Evolutionary conservation across 2,329 filamentous ascomycete species (phyloP).

Genomic region (Colletotrichum camelliae): DNA sequence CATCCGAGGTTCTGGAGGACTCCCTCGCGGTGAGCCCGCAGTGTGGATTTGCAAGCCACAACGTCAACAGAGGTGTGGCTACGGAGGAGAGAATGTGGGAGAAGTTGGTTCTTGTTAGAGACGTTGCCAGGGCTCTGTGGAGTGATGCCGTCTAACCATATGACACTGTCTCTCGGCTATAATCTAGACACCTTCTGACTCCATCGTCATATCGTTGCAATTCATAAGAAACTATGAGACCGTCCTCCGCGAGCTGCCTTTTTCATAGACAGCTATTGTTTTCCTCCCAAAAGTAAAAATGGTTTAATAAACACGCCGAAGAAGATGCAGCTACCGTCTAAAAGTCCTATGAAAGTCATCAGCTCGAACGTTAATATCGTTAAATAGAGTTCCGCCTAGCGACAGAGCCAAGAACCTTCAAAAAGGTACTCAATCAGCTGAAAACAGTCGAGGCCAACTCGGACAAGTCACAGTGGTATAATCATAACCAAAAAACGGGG

Average conservation of each 20-base stretch:
- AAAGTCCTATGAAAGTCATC: neutral
- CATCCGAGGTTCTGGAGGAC: constrained; percentile 70
- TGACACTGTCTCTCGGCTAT: neutral
- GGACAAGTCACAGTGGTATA: neutral
- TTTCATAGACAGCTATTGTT: neutral
- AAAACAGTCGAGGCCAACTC: neutral
- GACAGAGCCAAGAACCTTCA: neutral
- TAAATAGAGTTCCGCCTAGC: neutral
- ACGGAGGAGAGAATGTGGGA: constrained; percentile 73
- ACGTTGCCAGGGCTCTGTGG: constrained; percentile 78
- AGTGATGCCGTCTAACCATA: constrained; percentile 25
- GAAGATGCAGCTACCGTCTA: neutral
- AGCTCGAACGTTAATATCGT: neutral
- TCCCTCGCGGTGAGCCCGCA: constrained; percentile 72
- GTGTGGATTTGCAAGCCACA: constrained; percentile 76
- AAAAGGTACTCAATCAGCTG: neutral
- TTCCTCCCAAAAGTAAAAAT: neutral
- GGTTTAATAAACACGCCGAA: neutral
- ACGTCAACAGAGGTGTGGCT: constrained; percentile 71
- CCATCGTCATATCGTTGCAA: neutral
- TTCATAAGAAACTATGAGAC: neutral
- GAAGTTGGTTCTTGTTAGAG: constrained; percentile 73
- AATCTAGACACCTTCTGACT: neutral
- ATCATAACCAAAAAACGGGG: neutral
- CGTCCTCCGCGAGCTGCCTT: neutral